Base-by-base conservation (phyloP, 2,329 filamentous ascomycete species). In the Epichloe hybrida region DNA sequence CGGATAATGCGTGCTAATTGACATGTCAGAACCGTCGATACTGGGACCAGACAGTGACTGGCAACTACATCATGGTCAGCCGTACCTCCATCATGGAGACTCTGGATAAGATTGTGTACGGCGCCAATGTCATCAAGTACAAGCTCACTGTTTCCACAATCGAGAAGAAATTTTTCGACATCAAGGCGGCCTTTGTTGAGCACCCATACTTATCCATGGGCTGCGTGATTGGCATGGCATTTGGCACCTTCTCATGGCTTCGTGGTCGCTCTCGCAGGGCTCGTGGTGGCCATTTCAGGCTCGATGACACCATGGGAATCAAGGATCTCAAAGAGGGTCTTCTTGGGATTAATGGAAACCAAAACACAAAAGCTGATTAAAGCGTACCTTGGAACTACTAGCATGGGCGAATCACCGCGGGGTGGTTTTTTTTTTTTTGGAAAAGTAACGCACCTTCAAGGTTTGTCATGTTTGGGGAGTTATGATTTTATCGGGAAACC, bases 31-130 rank as follows among this genome's bases (percentile, higher is more conserved):
- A 88, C 70, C 89, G 87, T 59, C 83, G 86, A 56, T 98, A 95
- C 72, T 98, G 93, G 93, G 93, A 98, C 64, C 81, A 77, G 35
- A 95, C 90, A 45, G 83, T 85, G 54, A 93, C 88, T 3, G 91
- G 90, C 57, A 91, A 93, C 67, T 80, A 84, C 55, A 97, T 98
- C 62, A 83, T 90, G 58, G 84, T 90, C 50, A 93, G 86, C 27
- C 84, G 93, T 55, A 91, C 88, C 4, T 89, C 86, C 3, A 95
- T 96, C 62, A 80, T 95, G 54, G 90, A 95, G 68, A 95, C 89
- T 13, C 73, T 90, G 50, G 78, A 79, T 59, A 85, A 86, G 63
- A 76, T 88, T 54, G 79, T 85, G 9, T 72, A 78, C 23, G 79
- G 76, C 46, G 83, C 83, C 46, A 78, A 85, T 45, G 80, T 82